phyloP scores from a whole-genome alignment of 768 basidiomycete species.

The Astraeus odoratus region DNA sequence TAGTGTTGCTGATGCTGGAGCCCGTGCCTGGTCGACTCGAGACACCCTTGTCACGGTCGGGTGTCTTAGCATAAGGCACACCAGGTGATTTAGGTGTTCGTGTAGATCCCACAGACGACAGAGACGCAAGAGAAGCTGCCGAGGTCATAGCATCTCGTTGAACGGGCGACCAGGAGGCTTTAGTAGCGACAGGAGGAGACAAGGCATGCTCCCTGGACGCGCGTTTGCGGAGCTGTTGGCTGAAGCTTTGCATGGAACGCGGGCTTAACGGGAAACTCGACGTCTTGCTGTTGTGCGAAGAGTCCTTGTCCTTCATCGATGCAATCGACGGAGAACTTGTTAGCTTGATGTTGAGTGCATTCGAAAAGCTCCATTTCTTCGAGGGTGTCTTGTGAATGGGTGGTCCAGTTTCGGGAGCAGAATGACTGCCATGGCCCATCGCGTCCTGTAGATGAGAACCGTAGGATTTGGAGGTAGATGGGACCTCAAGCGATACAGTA shows the following conservation, averaged over 20 bases:
- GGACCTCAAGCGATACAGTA: constrained; percentile 46
- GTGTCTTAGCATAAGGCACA: constrained; percentile 46
- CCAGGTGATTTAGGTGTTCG: constrained; percentile 41
- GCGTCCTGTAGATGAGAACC: constrained; percentile 34
- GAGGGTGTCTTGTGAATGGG: constrained; percentile 68
- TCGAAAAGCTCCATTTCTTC: constrained; percentile 98
- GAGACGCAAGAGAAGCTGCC: constrained; percentile 65
- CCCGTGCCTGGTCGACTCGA: constrained; percentile 68
- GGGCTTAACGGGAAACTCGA: constrained; percentile 59
- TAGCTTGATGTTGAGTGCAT: constrained; percentile 69
- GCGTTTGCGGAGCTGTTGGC: constrained; percentile 62
- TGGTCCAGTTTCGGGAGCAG: constrained; percentile 38
- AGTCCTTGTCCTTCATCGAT: constrained; percentile 42
- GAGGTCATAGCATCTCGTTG: constrained; percentile 75
- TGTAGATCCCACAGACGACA: constrained; percentile 67
- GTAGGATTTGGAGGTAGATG: constrained; percentile 25
- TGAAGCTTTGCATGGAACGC: constrained; percentile 53
- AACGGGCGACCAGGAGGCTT: constrained; percentile 56
- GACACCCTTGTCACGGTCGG: constrained; percentile 45
- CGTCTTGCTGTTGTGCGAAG: constrained; percentile 34
- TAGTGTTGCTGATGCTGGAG: constrained; percentile 69
- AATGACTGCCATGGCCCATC: constrained; percentile 29
- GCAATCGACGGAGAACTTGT: constrained; percentile 58
- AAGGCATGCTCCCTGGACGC: constrained; percentile 58
- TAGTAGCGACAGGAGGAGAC: constrained; percentile 35